Evolutionary conservation across 345 rosid species (phyloP).

Genomic region (Syzygium aromaticum): DNA sequence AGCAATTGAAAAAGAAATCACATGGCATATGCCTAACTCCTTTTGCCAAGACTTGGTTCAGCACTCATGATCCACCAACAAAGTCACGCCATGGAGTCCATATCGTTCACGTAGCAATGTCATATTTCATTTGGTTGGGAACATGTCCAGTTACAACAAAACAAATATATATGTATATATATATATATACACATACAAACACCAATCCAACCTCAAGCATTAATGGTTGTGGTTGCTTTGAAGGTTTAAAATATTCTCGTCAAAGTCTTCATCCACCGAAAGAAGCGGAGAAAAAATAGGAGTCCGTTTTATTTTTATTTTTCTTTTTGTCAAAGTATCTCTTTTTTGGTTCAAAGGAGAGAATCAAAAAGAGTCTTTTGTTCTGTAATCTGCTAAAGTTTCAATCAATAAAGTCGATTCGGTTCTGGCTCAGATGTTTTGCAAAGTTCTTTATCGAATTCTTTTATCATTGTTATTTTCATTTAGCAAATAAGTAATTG

Average conservation of each 20-base stretch:
- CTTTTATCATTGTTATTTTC: not conserved
- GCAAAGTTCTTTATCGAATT: not conserved
- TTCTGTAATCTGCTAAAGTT: not conserved
- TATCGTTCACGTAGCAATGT: not conserved
- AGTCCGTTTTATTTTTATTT: not conserved
- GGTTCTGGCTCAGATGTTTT: not conserved
- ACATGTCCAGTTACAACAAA: not conserved
- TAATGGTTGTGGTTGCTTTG: too few relatives aligned
- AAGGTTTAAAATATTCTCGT: too few relatives aligned
- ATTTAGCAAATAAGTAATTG: not conserved
- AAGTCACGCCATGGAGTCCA: not conserved
- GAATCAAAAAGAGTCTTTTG: not conserved
- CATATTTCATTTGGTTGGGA: not conserved
- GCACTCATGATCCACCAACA: not conserved
- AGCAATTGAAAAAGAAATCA: not conserved
- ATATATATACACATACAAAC: too few relatives aligned
- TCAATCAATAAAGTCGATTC: not conserved
- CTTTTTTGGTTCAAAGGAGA: not conserved
- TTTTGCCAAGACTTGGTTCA: too few relatives aligned
- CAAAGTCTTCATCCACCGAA: not conserved
- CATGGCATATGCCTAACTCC: not conserved
- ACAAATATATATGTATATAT: not conserved
- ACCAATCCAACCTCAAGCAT: too few relatives aligned
- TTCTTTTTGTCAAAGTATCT: not conserved
- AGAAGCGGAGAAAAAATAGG: not conserved